Conservation (phyloP, 257 asterid species). For the Solanum chmielewskii region DNA sequence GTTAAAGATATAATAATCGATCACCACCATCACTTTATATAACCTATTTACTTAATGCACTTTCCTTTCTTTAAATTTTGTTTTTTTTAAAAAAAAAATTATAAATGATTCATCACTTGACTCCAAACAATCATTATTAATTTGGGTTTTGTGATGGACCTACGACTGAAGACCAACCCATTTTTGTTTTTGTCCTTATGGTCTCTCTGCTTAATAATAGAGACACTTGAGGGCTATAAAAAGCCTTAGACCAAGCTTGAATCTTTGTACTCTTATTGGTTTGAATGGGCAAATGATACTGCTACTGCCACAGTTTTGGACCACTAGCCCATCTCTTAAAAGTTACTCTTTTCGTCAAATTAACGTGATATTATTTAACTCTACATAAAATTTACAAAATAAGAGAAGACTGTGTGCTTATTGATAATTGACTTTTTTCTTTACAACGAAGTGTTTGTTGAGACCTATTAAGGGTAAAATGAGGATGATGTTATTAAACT, state of each 20-base stretch:
- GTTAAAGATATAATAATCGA: not conserved
- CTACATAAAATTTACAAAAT: rapidly evolving
- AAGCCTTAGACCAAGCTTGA: not conserved
- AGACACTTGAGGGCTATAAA: not conserved
- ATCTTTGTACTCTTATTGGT: not conserved
- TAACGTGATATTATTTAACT: not conserved
- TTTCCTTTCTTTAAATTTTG: not conserved
- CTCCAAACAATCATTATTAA: not conserved
- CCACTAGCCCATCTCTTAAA: not conserved
- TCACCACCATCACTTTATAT: not conserved
- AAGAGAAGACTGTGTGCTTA: not conserved
- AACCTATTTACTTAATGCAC: not conserved
- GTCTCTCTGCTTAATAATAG: not conserved
- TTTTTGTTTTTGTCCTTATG: not conserved
- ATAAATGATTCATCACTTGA: not conserved
- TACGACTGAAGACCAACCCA: not conserved
- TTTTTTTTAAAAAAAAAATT: not conserved
- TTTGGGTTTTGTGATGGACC: not conserved
- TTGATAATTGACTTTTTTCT: not conserved
- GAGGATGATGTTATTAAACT: not conserved
- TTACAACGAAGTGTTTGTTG: not conserved
- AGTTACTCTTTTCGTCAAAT: not conserved
- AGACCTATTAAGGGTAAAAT: not conserved
- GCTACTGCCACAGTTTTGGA: not conserved
- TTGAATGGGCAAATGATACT: not conserved